These are phyloP conservation scores for Gossypium mustelinum DNA, from an alignment of 345 rosid genomes.

Conservation along the genomic window DNA sequence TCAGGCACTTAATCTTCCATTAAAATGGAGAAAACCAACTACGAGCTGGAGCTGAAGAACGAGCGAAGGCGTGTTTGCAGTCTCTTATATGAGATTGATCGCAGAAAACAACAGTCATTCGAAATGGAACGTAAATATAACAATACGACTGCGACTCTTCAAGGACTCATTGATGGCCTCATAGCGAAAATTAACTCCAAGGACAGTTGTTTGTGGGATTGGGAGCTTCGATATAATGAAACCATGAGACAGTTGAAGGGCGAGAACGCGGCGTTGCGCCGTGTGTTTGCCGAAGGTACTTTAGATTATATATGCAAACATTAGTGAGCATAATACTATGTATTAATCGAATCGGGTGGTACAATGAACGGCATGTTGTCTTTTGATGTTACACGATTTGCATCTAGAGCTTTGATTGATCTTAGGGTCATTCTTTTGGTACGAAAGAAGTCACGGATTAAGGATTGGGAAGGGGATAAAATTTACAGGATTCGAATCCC, in stretches of 20 bases:
- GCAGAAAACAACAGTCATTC: conserved; percentile 16
- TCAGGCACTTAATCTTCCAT: background rate
- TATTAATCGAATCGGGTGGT: background rate
- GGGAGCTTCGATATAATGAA: background rate
- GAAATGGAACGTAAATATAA: conserved; percentile 4
- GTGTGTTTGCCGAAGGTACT: conserved; percentile 13
- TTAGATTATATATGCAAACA: background rate
- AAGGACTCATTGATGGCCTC: conserved; percentile 5
- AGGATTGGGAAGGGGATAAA: no score
- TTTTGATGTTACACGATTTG: background rate
- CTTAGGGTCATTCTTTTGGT: no score
- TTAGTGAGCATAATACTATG: background rate
- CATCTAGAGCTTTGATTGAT: background rate
- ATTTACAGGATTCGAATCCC: no score
- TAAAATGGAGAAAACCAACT: background rate
- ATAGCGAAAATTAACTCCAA: background rate
- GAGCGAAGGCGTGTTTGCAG: conserved; percentile 3
- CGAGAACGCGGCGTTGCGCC: background rate
- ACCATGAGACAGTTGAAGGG: conserved; percentile 9
- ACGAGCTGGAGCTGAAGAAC: conserved; percentile 15
- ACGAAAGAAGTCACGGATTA: no score
- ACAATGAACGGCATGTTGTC: background rate
- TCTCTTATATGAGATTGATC: conserved; percentile 18
- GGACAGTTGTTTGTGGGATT: background rate
- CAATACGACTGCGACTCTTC: background rate